Base-by-base conservation (phyloP, 116 monocot species). In the Phalaenopsis hybrid region DNA sequence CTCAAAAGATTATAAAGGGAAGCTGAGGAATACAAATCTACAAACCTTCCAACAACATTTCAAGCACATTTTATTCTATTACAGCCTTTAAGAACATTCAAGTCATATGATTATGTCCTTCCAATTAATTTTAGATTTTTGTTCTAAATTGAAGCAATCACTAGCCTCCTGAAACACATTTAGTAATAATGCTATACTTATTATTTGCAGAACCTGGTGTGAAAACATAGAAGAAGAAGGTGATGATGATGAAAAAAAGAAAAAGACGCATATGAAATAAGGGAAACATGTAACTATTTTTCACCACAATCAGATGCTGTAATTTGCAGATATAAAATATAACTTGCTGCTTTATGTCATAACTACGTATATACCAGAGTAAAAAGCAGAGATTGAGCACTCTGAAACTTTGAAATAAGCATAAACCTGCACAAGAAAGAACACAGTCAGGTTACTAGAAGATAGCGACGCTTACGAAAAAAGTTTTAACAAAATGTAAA, bases 391-490 rank as follows among this genome's bases (percentile, higher is more conserved):
- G 96, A 88, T 72, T 94, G 91, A 77, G 92, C 86, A 80, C 63
- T 86, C 75, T 86, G 91, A 84, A 83, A 88, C 43, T 80, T 94
- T 79, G 97, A 92, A 70, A 97, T 84, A 44, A 97, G 87, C 90
- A 97, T 91, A 80, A 92, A 97, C 84, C 97, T 97, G 92, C 21
- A 86, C 51, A 75, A 31, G 57, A 55, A 25, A 80, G 44, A 55
- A 50, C 8, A 1, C 43, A 6, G 12, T n/a, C 25, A 82, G 17
- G 45, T 78, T 33, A 81, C 70, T 74, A 34, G 44, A 87, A 49
- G 10, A 70, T 10, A 28, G 34, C 5, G 75, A 75, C 1, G 31
- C 12, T 18, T 45, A 17, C 45, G 75, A 15, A 75, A 75, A 20
- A 44, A 72, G 72, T 75, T 44, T 34, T 11, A 3, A 23, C 5